Conservation (phyloP, 768 basidiomycete species). For the Lentinus brumalis region DNA sequence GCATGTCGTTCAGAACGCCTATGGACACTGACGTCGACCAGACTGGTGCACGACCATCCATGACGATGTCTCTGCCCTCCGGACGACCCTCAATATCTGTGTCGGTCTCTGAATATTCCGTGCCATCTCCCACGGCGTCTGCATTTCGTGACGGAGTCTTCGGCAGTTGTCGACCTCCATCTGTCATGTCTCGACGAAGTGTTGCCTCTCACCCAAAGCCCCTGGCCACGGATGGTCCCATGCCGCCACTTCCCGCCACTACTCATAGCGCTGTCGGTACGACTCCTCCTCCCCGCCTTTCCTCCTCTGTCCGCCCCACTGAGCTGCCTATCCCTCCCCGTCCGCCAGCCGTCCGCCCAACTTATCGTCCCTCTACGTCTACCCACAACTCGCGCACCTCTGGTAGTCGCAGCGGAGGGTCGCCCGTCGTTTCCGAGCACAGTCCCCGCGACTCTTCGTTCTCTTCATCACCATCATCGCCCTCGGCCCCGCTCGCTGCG, state of each 20-base stretch:
- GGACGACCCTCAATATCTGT: conserved; percentile 51
- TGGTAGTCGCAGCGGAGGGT: conserved; percentile 10
- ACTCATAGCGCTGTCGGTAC: conserved; percentile 29
- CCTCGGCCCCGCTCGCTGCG: conserved; percentile 21
- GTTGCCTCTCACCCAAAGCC: conserved; percentile 12
- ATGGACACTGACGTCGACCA: conserved; percentile 29
- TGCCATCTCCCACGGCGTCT: conserved; percentile 75
- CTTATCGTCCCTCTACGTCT: conserved; percentile 27
- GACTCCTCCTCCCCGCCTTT: conserved; percentile 64
- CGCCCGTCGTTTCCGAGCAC: conserved; percentile 5
- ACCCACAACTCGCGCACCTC: conserved; percentile 14
- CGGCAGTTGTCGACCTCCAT: conserved; percentile 28
- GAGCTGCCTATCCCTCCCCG: conserved; percentile 59
- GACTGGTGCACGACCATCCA: conserved; percentile 42
- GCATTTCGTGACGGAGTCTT: conserved; percentile 71
- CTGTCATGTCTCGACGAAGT: conserved; percentile 22
- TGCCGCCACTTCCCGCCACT: conserved; percentile 27
- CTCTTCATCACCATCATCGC: conserved; percentile 7
- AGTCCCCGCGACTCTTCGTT: conserved; percentile 6
- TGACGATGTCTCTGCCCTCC: conserved; percentile 50
- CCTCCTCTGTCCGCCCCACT: conserved; percentile 58
- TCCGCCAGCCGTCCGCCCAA: conserved; percentile 22
- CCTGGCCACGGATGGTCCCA: conserved; percentile 15
- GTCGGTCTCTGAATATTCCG: conserved; percentile 62
- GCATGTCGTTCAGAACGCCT: conserved; percentile 33